Evolutionary conservation across 345 rosid species (phyloP).

Genomic region (Aethionema arabicum): DNA sequence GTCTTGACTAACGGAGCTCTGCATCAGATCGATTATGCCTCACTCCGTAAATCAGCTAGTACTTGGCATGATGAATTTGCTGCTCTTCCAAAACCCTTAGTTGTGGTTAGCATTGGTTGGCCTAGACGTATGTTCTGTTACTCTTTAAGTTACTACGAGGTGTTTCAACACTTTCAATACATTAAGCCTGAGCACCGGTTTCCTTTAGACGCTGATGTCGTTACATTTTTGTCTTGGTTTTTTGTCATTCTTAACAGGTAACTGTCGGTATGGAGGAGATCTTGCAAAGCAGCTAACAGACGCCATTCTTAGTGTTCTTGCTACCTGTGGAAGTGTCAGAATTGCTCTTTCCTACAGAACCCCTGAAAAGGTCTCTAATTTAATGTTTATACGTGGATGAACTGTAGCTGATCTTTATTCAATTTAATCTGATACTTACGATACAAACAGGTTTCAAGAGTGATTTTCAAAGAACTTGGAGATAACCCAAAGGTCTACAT

Average conservation of each 20-base stretch:
- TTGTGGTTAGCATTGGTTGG: conserved; percentile 91
- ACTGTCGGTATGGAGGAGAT: conserved; percentile 80
- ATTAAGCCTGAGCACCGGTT: not conserved
- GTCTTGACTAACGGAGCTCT: conserved; percentile 86
- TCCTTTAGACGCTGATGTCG: conserved; percentile 9
- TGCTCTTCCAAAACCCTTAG: conserved; percentile 78
- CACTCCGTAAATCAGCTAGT: conserved; percentile 83
- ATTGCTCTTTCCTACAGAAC: conserved; percentile 80
- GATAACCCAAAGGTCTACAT: conserved; percentile 79
- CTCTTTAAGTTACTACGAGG: conserved; percentile 22
- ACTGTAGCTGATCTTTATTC: not conserved
- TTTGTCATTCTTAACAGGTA: conserved; percentile 42
- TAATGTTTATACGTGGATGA: not conserved
- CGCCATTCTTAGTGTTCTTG: conserved; percentile 54
- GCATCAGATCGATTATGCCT: conserved; percentile 83
- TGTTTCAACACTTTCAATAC: conserved; percentile 7
- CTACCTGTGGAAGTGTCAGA: conserved; percentile 79
- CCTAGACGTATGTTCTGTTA: conserved; percentile 60
- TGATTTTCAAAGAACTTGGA: conserved; percentile 65
- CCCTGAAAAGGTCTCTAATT: conserved; percentile 67
- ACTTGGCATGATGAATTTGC: conserved; percentile 95
- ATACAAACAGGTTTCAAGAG: conserved; percentile 55
- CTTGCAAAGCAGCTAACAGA: conserved; percentile 79
- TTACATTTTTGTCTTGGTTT: not conserved
- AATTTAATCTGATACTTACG: conserved; percentile 9